These are phyloP conservation scores for Diplocarpon mali DNA, from an alignment of 2,329 filamentous ascomycete genomes.

Conservation along the genomic window DNA sequence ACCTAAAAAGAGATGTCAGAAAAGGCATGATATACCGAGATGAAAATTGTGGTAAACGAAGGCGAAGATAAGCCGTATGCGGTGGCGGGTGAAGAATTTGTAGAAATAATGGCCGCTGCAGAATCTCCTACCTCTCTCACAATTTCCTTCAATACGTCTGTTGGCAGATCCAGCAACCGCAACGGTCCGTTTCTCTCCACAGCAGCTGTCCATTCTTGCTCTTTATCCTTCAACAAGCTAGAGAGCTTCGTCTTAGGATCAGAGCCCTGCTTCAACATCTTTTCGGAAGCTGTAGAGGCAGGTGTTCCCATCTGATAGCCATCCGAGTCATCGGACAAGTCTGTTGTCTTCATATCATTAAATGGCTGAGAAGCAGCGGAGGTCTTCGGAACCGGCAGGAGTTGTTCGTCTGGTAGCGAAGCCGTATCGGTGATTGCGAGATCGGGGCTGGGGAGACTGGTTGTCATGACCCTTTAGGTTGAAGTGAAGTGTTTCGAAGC, in stretches of 20 bases:
- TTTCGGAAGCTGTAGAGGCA: conserved; percentile 13
- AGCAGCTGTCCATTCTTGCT: conserved; percentile 57
- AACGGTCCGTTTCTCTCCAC: conserved; percentile 46
- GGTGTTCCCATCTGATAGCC: conserved; percentile 14
- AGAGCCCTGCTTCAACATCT: conserved; percentile 13
- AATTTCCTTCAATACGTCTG: conserved; percentile 69
- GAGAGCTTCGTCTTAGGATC: conserved; percentile 27
- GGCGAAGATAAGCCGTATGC: no score
- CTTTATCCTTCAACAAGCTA: conserved; percentile 43
- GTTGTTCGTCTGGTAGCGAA: conserved; percentile 24
- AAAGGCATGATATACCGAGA: no score
- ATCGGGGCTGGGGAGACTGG: conserved; percentile 19
- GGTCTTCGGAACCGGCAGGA: conserved; percentile 20
- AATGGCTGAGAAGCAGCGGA: conserved; percentile 20
- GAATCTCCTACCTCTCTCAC: conserved; percentile 55
- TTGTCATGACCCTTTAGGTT: conserved; percentile 18
- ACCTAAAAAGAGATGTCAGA: conserved; percentile 37
- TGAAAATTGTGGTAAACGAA: no score
- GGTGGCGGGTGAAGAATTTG: not conserved
- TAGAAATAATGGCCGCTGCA: not conserved
- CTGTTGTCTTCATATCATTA: conserved; percentile 15
- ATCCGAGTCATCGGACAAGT: conserved; percentile 13
- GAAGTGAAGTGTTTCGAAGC: conserved; percentile 14
- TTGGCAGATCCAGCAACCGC: conserved; percentile 60
- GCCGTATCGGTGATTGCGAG: conserved; percentile 20